Evolutionary conservation across 2,329 filamentous ascomycete species (phyloP).

Genomic region (Aspergillus sclerotialis): DNA sequence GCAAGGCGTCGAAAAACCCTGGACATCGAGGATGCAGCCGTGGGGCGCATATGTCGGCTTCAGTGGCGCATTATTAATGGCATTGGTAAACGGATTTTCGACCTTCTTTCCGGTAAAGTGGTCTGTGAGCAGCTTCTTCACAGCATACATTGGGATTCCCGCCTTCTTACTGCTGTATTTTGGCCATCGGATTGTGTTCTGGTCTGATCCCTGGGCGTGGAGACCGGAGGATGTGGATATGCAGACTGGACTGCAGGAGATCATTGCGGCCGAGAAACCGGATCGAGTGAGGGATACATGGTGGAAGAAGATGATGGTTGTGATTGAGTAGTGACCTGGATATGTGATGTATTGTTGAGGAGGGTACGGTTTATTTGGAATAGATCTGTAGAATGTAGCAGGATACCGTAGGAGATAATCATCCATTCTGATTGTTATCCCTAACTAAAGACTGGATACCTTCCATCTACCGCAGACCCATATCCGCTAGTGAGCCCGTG

Average conservation of each 20-base stretch:
- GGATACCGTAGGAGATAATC: too few species aligned
- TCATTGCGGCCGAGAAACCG: slow-evolving; percentile 40
- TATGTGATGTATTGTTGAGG: too few species aligned
- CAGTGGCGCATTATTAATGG: slow-evolving; percentile 52
- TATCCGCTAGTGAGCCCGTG: too few species aligned
- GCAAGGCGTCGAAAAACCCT: slow-evolving; percentile 48
- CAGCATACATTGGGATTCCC: slow-evolving; percentile 59
- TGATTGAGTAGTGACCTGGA: slow-evolving; percentile 25
- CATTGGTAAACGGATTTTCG: slow-evolving; percentile 67
- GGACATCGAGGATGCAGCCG: slow-evolving; percentile 50
- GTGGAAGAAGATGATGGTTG: slow-evolving; percentile 22
- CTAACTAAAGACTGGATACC: too few species aligned
- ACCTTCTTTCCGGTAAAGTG: slow-evolving; percentile 64
- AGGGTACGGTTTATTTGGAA: too few species aligned
- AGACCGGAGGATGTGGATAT: slow-evolving; percentile 47
- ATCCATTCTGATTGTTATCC: too few species aligned
- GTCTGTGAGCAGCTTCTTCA: slow-evolving; percentile 57
- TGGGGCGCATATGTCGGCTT: slow-evolving; percentile 58
- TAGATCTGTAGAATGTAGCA: too few species aligned
- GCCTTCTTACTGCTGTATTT: slow-evolving; percentile 53
- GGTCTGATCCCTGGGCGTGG: slow-evolving; percentile 47
- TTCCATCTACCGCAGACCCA: too few species aligned
- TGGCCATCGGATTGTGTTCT: slow-evolving; percentile 42
- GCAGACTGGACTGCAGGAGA: slow-evolving; percentile 46
- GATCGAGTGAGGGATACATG: slow-evolving; percentile 24